Percentiles rank a stretch among this genome's conserved stretches.
These are phyloP conservation scores for Salisapilia sapeloensis DNA, from an alignment of 352 stramenopile genomes.

Conservation along the genomic window DNA sequence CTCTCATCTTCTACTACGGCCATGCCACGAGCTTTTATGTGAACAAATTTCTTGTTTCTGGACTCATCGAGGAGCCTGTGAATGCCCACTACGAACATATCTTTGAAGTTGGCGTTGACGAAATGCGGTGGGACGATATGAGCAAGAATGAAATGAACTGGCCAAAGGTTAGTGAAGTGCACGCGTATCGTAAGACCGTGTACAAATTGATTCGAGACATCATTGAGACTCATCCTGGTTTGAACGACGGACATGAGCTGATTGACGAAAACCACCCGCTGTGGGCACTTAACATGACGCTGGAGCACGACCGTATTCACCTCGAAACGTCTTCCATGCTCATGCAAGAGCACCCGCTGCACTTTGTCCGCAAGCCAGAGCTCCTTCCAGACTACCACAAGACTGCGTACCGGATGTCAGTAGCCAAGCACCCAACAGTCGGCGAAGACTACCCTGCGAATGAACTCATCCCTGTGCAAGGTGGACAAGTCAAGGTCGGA, in stretches of 20 bases:
- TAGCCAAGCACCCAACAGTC: conserved; percentile 32
- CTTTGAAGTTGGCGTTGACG: conserved; percentile 95
- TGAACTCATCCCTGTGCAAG: conserved; percentile 65
- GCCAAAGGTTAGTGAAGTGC: conserved; percentile 82
- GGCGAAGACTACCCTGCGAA: conserved; percentile 83
- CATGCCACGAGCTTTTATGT: conserved; percentile 92
- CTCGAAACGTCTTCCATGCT: conserved; percentile 94
- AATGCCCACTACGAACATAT: conserved; percentile 91
- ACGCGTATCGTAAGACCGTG: conserved; percentile 84
- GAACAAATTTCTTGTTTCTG: conserved; percentile 92
- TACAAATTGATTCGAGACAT: conserved; percentile 80
- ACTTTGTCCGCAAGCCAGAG: conserved; percentile 75
- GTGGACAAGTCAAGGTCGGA: conserved; percentile 58
- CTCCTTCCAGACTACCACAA: conserved; percentile 80
- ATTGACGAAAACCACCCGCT: conserved; percentile 77
- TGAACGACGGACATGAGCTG: conserved; percentile 52
- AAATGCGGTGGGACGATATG: conserved; percentile 98
- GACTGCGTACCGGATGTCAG: conserved; percentile 14
- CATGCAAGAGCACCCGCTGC: conserved; percentile 83
- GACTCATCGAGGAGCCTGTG: conserved; percentile 75
- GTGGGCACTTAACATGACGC: conserved; percentile 89
- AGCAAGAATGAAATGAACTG: conserved; percentile 93
- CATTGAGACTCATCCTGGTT: conserved; percentile 75
- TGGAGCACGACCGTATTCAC: conserved; percentile 96
- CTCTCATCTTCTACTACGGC: conserved; percentile 97